These are phyloP conservation scores for Diaporthe australafricana DNA, from an alignment of 2,329 filamentous ascomycete genomes.

Conservation along the genomic window DNA sequence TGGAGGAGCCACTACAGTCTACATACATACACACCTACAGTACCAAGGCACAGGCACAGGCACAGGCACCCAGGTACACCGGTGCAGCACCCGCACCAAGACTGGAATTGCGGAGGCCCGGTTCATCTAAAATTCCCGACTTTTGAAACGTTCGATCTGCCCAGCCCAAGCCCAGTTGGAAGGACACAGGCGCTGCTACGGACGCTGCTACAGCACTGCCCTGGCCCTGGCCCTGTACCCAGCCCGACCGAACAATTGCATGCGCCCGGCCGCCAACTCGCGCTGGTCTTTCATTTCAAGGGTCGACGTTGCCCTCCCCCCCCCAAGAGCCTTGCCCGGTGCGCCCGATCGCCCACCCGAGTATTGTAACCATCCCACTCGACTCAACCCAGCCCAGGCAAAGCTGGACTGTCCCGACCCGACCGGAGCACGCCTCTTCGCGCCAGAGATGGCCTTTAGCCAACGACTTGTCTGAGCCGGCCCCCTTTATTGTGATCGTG, in stretches of 20 bases:
- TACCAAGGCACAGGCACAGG: too few species aligned
- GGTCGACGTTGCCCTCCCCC: neutral
- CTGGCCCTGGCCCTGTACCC: slow-evolving; percentile 19
- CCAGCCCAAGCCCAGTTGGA: slow-evolving; percentile 10
- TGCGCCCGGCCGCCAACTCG: slow-evolving; percentile 6
- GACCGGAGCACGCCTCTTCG: slow-evolving; percentile 8
- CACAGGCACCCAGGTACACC: neutral
- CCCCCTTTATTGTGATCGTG: slow-evolving; percentile 1
- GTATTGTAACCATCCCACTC: slow-evolving; percentile 9
- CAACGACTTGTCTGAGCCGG: slow-evolving; percentile 25
- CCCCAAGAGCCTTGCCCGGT: slow-evolving; percentile 3
- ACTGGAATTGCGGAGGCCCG: slow-evolving; percentile 6
- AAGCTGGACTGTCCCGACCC: slow-evolving; percentile 10
- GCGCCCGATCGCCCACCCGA: slow-evolving; percentile 16
- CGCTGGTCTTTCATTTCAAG: neutral
- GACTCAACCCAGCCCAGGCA: slow-evolving; percentile 7
- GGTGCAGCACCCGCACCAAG: neutral
- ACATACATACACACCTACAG: too few species aligned
- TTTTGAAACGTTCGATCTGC: slow-evolving; percentile 26
- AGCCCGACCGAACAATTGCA: slow-evolving; percentile 12
- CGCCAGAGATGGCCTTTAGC: slow-evolving; percentile 16
- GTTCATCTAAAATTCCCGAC: slow-evolving; percentile 27
- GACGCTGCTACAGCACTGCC: slow-evolving; percentile 1
- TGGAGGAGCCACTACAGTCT: slow-evolving; percentile 2
- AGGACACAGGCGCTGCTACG: slow-evolving; percentile 3